Evolutionary conservation across 345 rosid genomes (phyloP), one percentile per base, ranked within the genome.

Genomic region (Capsella bursapastoris): DNA sequence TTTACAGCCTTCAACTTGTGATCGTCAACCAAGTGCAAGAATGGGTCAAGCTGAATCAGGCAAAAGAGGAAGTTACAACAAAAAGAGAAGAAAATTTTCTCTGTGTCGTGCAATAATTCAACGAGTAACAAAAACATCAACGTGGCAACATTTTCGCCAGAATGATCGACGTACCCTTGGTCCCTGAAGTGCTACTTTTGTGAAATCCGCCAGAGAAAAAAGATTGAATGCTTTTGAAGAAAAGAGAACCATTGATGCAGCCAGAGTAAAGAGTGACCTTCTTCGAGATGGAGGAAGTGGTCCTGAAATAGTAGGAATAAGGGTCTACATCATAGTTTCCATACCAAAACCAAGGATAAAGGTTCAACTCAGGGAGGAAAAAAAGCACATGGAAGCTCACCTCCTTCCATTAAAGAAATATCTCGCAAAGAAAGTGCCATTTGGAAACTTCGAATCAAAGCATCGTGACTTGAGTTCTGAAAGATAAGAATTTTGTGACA

Each of bases 381-480:
- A 28, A 31, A 29, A 68, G 62, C 14, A 32, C 43, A 38, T 51
- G 57, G 53, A 55, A 80, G 57, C 83, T 84, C 69, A 95, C 99
- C 96, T 83, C 80, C 95, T 83, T 84, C 86, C 44, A 73, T 82
- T 31, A 90, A 85, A 81, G 98, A 87, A 64, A 90, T 80, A 74
- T 87, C 80, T 71, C 91, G 89, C 84, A 95, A 79, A 62, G 99
- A 89, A 82, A 92, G 87, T 53, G 96, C 97, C 55, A 92, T 88
- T 81, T 95, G 99, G 80, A 90, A 90, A 74, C 98, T 90, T 75
- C 92, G 89, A 66, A 85, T 81, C 70, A 95, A 83, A 59, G 82
- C 84, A 64, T 95, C 90, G 60, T 84, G 81, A 75, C 92, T 88
- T 57, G 96, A 92, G 78, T 92, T 92, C 99, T 92, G 98, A 71